Evolutionary conservation across 257 asterid genomes (phyloP), one percentile per base, ranked within the genome.

Genomic region (Vinca minor): DNA sequence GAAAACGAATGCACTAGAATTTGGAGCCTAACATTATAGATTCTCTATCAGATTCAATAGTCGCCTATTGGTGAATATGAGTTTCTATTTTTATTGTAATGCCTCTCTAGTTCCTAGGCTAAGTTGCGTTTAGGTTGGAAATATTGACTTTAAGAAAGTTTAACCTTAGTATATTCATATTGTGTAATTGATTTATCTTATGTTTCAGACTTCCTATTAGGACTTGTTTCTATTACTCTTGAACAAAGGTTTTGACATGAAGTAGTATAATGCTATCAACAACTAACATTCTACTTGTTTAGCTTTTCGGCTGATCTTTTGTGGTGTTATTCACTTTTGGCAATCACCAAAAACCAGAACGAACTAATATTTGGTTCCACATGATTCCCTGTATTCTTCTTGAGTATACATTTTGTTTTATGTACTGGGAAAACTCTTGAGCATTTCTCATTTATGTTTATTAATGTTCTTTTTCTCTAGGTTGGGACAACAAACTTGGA

Each of bases 231-330:
- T n/a, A n/a, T n/a, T n/a, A n/a, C n/a, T n/a, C n/a, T n/a, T n/a
- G n/a, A n/a, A n/a, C n/a, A n/a, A n/a, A n/a, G n/a, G n/a, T n/a
- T n/a, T n/a, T n/a, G n/a, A n/a, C n/a, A n/a, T n/a, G n/a, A n/a
- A n/a, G n/a, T n/a, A n/a, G n/a, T n/a, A n/a, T n/a, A 23, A 12
- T 48, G 12, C 4, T 50, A 28, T 48, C 11, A 49, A 32, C 8
- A 26, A 20, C 34, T 50, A 20, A 34, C 39, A 65, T 65, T 36
- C 10, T 50, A 21, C 29, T 65, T 17, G 32, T 38, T 13, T 59
- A 50, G 32, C 66, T 26, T 62, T 34, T 42, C 28, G 12, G 52
- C 18, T 29, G 62, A 15, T 14, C 41, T 60, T 64, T 41, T 57
- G 2, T 45, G 42, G 23, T 34, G 60, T 50, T 57, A 8, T 45